A percentile compares a stretch with the other conserved stretches of the same genome.
phyloP scores from a whole-genome alignment of 768 basidiomycete genomes.

The Boletus eberwhitei region DNA sequence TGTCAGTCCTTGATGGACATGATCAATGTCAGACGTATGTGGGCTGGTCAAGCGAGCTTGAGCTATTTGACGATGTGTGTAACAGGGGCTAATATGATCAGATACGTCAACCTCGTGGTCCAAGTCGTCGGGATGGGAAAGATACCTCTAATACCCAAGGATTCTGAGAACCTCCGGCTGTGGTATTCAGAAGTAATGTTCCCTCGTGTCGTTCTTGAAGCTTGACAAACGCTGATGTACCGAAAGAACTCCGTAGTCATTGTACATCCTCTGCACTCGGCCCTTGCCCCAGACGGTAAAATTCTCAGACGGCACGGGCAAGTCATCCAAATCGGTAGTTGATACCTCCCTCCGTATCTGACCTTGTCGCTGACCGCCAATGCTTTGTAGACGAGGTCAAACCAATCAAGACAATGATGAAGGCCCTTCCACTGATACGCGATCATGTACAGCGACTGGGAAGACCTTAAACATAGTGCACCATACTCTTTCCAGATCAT shows the following conservation, averaged over 20 bases:
- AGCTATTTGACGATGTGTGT: background rate
- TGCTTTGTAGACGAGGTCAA: slow-evolving; percentile 56
- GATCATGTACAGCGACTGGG: slow-evolving; percentile 44
- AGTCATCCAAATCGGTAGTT: slow-evolving; percentile 59
- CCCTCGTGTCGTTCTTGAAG: slow-evolving; percentile 11
- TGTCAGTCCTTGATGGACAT: slow-evolving; percentile 75
- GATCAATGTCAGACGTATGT: slow-evolving; percentile 65
- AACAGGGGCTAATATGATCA: slow-evolving; percentile 52
- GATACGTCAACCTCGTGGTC: slow-evolving; percentile 64
- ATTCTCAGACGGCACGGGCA: slow-evolving; percentile 61
- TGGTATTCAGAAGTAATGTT: slow-evolving; percentile 70
- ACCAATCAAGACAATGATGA: slow-evolving; percentile 71
- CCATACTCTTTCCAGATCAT: background rate
- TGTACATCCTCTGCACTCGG: slow-evolving; percentile 60
- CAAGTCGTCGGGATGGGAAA: slow-evolving; percentile 72
- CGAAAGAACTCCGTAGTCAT: slow-evolving; percentile 70
- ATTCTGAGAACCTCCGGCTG: slow-evolving; percentile 50
- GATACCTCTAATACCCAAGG: slow-evolving; percentile 51
- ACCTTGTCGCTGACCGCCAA: background rate
- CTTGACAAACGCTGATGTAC: slow-evolving; percentile 5
- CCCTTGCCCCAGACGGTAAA: slow-evolving; percentile 38
- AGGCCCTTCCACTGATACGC: slow-evolving; percentile 62
- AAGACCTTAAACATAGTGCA: slow-evolving; percentile 11
- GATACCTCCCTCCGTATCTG: background rate
- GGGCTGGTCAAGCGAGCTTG: background rate